Conservation (phyloP, 768 basidiomycete genomes). For the Coprinellus aureogranulatus region DNA sequence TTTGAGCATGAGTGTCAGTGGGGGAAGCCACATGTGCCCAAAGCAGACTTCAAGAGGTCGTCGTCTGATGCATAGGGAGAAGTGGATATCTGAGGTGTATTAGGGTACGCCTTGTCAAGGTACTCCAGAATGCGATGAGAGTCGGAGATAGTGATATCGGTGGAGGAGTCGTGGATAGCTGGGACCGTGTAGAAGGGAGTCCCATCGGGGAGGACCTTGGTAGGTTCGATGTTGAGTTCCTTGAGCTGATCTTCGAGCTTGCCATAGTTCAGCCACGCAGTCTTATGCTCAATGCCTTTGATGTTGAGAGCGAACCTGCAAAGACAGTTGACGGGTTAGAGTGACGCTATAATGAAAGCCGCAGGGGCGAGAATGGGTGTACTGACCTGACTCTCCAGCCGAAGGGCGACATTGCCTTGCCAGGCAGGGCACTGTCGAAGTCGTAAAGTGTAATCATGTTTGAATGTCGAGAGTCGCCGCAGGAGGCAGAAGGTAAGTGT, state of each 20-base stretch:
- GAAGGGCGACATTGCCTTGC: slow-evolving; percentile 33
- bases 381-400: slow-evolving; percentile 32
- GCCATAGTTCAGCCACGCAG: not conserved
- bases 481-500: too few species aligned
- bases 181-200: slow-evolving; percentile 5
- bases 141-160: slow-evolving; percentile 4
- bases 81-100: not conserved
- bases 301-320: slow-evolving; percentile 19
- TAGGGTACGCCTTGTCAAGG: slow-evolving; percentile 10
- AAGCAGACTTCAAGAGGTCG: not conserved
- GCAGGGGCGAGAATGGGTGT: not conserved
- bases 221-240: not conserved
- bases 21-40: not conserved
- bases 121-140: slow-evolving; percentile 7
- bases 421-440: slow-evolving; percentile 28
- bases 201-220: not conserved
- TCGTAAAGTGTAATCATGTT: slow-evolving; percentile 39
- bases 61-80: not conserved
- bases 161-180: slow-evolving; percentile 5
- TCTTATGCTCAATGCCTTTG: not conserved
- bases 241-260: slow-evolving; percentile 2
- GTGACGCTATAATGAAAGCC: not conserved
- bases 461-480: too few species aligned
- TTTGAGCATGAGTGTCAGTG: too few species aligned
- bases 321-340: too few species aligned